These are phyloP conservation scores for Suillus paluster DNA, from an alignment of 768 basidiomycete genomes.

Conservation along the genomic window DNA sequence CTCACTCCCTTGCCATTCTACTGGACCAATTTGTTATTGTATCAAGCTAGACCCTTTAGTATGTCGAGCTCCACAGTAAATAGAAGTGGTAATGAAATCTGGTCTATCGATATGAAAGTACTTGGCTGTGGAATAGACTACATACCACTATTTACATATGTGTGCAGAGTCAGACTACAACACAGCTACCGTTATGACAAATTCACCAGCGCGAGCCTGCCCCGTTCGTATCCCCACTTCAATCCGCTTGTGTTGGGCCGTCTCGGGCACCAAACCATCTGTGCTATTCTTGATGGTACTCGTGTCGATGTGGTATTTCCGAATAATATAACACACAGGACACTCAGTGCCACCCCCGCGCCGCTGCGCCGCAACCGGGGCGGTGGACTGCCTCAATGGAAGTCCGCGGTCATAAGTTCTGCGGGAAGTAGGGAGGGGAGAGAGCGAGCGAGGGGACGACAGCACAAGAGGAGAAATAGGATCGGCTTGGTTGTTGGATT, in stretches of 20 bases:
- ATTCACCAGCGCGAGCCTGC: not conserved
- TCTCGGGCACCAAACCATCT: not conserved
- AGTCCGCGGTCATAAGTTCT: not conserved
- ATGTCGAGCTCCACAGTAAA: too few species aligned
- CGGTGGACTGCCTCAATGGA: not conserved
- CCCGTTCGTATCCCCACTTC: not conserved
- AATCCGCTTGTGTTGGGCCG: not conserved
- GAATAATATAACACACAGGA: conserved; percentile 4
- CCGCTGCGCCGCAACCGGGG: not conserved
- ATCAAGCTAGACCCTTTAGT: too few species aligned
- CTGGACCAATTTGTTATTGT: too few species aligned
- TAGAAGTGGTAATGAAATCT: too few species aligned
- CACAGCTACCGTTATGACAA: not conserved
- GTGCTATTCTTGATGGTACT: not conserved
- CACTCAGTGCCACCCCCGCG: not conserved
- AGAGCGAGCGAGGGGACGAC: not conserved
- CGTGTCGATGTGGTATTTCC: not conserved
- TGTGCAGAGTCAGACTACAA: not conserved
- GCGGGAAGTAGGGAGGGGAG: not conserved
- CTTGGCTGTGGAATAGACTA: too few species aligned
- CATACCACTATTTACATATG: too few species aligned
- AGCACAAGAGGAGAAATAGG: too few species aligned
- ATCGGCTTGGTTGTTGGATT: too few species aligned
- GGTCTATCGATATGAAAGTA: too few species aligned
- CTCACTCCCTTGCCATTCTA: too few species aligned